Evolutionary conservation across 495 filamentous ascomycete species (phyloP).

Genomic region (Cercophora newfieldiana): DNA sequence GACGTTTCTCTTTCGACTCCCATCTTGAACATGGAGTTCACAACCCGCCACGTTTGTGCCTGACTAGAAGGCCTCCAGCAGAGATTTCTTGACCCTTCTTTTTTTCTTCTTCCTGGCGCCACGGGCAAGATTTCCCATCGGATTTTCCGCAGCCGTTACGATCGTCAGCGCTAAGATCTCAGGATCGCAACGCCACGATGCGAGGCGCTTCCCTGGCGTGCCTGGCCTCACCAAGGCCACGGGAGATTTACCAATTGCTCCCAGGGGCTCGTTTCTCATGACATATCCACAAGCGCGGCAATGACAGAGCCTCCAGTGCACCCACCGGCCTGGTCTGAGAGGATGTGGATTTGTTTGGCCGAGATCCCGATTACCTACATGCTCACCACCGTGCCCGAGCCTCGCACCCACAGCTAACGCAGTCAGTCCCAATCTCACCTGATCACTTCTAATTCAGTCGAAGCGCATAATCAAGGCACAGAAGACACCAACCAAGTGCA

Average conservation of each 20-base stretch:
- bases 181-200: not conserved
- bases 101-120: not conserved
- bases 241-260: not conserved
- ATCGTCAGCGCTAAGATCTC: not conserved
- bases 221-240: not conserved
- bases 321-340: no score
- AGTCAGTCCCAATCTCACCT: not conserved
- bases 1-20: not conserved
- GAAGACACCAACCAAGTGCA: not conserved
- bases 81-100: no score
- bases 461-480: not conserved
- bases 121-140: not conserved
- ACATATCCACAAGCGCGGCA: no score
- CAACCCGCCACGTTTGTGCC: not conserved
- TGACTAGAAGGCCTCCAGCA: not conserved
- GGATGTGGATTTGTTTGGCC: no score
- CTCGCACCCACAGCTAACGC: not conserved
- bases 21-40: not conserved
- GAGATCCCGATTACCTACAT: no score
- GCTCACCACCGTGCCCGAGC: not conserved
- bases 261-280: no score
- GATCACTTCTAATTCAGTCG: not conserved
- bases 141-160: not conserved
- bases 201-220: not conserved
- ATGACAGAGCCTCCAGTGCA: no score